A percentile compares a stretch with the other conserved stretches of the same genome.
These are phyloP conservation scores for Fusarium pilosicola DNA, from an alignment of 2,329 filamentous ascomycete genomes.

Conservation along the genomic window DNA sequence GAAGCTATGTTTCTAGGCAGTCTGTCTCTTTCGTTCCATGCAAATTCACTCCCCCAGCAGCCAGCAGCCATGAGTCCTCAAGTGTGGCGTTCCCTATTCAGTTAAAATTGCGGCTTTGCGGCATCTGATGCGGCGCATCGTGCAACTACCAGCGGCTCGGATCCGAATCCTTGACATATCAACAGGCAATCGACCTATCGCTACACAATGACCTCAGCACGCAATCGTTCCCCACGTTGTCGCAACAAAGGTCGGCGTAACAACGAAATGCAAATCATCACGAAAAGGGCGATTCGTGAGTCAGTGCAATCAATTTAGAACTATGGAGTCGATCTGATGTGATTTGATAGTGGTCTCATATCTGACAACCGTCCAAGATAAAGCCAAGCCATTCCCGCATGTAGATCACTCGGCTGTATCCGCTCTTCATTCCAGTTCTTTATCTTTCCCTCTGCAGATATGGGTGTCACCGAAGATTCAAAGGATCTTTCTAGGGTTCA, in stretches of 20 bases:
- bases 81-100: neutral
- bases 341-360: neutral
- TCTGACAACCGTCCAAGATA: neutral
- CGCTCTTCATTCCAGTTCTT: neutral
- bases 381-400: neutral
- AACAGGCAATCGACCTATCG: constrained; percentile 3
- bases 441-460: neutral
- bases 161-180: neutral
- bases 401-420: neutral
- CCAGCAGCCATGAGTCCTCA: neutral
- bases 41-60: neutral
- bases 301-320: neutral
- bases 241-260: constrained; percentile 2
- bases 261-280: neutral
- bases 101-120: neutral
- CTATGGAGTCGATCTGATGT: neutral
- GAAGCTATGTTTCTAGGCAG: too few relatives aligned
- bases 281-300: neutral
- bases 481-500: constrained; percentile 1
- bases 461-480: neutral
- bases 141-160: neutral
- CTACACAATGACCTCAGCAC: constrained; percentile 6
- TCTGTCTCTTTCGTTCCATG: neutral
- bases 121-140: neutral
- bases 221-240: constrained; percentile 31